phyloP scores from a whole-genome alignment of 2,329 filamentous ascomycete species.

The Fusarium palustre region DNA sequence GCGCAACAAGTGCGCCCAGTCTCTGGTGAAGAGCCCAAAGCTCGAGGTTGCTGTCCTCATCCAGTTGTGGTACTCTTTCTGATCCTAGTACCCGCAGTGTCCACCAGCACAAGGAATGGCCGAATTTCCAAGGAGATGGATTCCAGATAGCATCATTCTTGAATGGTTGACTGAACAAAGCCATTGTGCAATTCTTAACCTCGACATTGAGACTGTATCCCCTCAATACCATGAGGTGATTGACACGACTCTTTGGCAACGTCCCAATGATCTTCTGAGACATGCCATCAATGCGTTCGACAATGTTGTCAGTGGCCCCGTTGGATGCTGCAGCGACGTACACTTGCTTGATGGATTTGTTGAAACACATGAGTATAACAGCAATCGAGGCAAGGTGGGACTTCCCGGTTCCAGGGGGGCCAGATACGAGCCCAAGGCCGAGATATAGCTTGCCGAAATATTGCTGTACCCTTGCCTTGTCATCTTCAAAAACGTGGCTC shows the following conservation, averaged over 20 bases:
- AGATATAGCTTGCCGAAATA: slow-evolving; percentile 6
- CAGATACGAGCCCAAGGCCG: background rate
- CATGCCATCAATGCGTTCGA: background rate
- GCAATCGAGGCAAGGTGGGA: background rate
- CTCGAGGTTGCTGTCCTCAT: background rate
- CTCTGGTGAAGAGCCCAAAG: background rate
- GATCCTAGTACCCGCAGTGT: slow-evolving; percentile 2
- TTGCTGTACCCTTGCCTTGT: background rate
- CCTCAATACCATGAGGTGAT: background rate
- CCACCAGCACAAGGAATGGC: slow-evolving; percentile 15
- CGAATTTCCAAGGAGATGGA: background rate
- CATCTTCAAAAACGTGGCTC: background rate
- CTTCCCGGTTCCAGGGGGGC: slow-evolving; percentile 4
- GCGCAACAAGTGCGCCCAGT: background rate
- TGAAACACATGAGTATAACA: background rate
- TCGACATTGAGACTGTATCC: background rate
- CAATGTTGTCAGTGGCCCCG: background rate
- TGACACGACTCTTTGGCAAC: fast-evolving
- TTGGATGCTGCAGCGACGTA: slow-evolving; percentile 9
- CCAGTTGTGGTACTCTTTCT: fast-evolving
- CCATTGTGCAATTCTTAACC: background rate
- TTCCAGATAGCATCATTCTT: background rate
- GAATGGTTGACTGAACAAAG: fast-evolving
- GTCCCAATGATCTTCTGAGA: fast-evolving
- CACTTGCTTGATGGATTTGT: background rate